Base-by-base conservation (phyloP, 768 basidiomycete genomes). In the Mycena chlorophos region DNA sequence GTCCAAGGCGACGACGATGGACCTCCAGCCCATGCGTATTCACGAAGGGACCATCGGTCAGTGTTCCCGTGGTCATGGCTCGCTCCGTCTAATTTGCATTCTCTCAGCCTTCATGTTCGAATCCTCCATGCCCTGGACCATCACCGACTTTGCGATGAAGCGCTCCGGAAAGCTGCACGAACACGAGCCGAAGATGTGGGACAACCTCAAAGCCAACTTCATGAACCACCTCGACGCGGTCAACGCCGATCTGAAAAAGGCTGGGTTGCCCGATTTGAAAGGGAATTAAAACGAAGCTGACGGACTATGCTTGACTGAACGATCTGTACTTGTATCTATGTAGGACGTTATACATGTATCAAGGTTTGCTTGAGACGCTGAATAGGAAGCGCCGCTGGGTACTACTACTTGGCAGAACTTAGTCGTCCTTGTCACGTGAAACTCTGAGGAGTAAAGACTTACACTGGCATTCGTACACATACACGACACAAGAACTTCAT, bases 131-230 rank as follows among this genome's bases (percentile, higher is more conserved):
- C 79, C 80, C 72, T 76, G 85, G 62, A 84, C 81, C 0, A 73
- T 86, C 37, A 85, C 85, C 5, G 86, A 87, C 58, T 87, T 73
- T 57, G 85, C 85, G 1, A 81, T 84, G 73, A 77, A 83, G 46
- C 69, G 79, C 28, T 77, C 79, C 19, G 83, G 82, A 16, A 84
- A 81, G 54, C 71, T 85, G 12, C 83, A 86, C 57, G 83, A 79
- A 64, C 84, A 84, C 66, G 84, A 85, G 60, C 84, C 83, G 17
- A 78, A 75, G 69, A 86, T 86, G 83, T 88, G 84, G 84, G 80
- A 87, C 54, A 68, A 79, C 54, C 71, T 87, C 58, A 80, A 76
- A 62, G 79, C 72, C 4, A 74, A 83, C 48, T 86, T 88, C 66
- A 63, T 85, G 67, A 75, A 81, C 57, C 82, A 85, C 58, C 63